Evolutionary conservation across 495 filamentous ascomycete genomes (phyloP).

Genomic region (Xylaria venustula): DNA sequence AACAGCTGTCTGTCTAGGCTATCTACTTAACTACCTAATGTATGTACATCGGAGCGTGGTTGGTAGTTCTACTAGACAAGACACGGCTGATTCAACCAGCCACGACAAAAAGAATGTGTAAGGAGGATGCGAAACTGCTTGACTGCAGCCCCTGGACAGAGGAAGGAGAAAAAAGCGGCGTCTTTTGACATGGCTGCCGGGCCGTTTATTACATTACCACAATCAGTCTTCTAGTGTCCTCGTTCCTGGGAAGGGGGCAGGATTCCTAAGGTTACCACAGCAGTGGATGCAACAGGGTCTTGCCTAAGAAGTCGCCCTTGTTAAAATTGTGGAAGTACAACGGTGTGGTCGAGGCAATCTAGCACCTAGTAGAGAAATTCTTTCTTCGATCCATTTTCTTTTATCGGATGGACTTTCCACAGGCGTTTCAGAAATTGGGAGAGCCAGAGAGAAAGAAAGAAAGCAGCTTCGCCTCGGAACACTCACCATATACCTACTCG

Average conservation of each 20-base stretch:
- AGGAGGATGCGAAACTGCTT: no score
- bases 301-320: not conserved
- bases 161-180: not conserved
- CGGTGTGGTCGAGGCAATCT: not conserved
- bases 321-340: not conserved
- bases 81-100: not conserved
- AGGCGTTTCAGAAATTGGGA: not conserved
- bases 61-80: no score
- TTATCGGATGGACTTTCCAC: not conserved
- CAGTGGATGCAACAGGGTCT: conserved; percentile 11
- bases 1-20: no score
- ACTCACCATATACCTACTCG: not conserved
- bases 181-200: no score
- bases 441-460: conserved; percentile 10
- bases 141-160: conserved; percentile 1
- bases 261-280: conserved; percentile 11
- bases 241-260: conserved; percentile 6
- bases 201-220: no score
- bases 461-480: not conserved
- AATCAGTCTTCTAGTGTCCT: no score
- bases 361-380: not conserved
- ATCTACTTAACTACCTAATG: no score
- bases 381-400: conserved; percentile 5
- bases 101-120: not conserved
- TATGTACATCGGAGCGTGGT: no score